These are phyloP conservation scores for Jamesozyma hellenica DNA, from an alignment of 805 yeast genomes.

Conservation along the genomic window DNA sequence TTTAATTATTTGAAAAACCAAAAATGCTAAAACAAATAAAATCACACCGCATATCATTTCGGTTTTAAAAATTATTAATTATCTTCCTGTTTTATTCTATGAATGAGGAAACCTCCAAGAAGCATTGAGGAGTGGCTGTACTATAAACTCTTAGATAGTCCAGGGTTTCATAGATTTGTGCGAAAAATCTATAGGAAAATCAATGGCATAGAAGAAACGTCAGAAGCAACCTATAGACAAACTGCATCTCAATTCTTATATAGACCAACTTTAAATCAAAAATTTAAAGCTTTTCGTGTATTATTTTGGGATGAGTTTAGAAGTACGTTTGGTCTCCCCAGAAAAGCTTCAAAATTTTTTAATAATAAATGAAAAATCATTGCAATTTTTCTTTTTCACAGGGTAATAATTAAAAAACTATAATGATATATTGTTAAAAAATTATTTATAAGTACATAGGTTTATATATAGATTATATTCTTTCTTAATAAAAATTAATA, in stretches of 20 bases:
- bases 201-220: slow-evolving; percentile 43
- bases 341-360: slow-evolving; percentile 12
- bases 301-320: slow-evolving; percentile 55
- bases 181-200: slow-evolving; percentile 50
- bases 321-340: slow-evolving; percentile 39
- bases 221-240: slow-evolving; percentile 21
- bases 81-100: too few species aligned
- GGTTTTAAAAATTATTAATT: too few species aligned
- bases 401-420: too few species aligned
- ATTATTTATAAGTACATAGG: too few species aligned
- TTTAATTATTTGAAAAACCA: too few species aligned
- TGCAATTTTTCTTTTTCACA: too few species aligned
- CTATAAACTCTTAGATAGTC: slow-evolving; percentile 43
- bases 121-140: slow-evolving; percentile 42
- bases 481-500: too few species aligned
- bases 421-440: too few species aligned
- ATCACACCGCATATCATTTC: too few species aligned
- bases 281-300: slow-evolving; percentile 48
- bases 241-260: slow-evolving; percentile 19
- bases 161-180: slow-evolving; percentile 54
- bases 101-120: slow-evolving; percentile 22
- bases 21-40: too few species aligned
- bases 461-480: too few species aligned
- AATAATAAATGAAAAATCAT: slow-evolving; percentile 8
- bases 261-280: slow-evolving; percentile 46